Base-by-base conservation (phyloP, 192 early-diverging fungal species). In the Backusella sp. region DNA sequence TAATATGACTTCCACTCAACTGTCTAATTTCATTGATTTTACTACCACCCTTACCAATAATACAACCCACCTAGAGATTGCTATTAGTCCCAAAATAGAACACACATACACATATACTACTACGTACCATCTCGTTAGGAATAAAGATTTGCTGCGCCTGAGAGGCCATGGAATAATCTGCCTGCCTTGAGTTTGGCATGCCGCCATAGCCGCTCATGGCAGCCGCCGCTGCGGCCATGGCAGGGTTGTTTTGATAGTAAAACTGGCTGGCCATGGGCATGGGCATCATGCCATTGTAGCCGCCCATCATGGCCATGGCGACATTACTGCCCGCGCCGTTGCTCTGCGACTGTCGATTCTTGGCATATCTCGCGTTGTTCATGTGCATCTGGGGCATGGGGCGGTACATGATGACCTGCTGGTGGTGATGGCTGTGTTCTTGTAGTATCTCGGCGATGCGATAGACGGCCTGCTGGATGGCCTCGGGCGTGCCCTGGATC, bases 41-140 rank as follows among this genome's bases (percentile, higher is more conserved):
- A 39, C 86, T 86, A 34, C 96, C 96, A 19, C 91, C 91, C 81
- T 96, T 97, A 77, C 97, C 97, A 84, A 99, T 99, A 74, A 99
- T 95, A 77, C 94, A 94, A 23, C 97, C 97, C 46, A 94, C 93
- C 89, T 80, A 42, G 17, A 30, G 0, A 73, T 0, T 32, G 32
- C 3, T 3, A 32, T 62, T 62, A 62, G 56, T 2, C 9, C 15
- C 21, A 15, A 59, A 30, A 59, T 1, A 49, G 35, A 26, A 37
- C 2, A 36, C 2, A 6, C 15, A 41, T 1, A 19, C 0, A 66
- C 68, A 21, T 62, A 53, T 12, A 32, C 0, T 0, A 2, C 17
- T n/a, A 0, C 30, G 7, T 90, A 89, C 56, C 85, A 91, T 86
- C 65, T 91, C 90, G 67, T 88, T 87, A 15, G 90, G 90, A 59